phyloP scores from a whole-genome alignment of 129 eudicot genomes.

The Chrysanthemum lavandulifolium region DNA sequence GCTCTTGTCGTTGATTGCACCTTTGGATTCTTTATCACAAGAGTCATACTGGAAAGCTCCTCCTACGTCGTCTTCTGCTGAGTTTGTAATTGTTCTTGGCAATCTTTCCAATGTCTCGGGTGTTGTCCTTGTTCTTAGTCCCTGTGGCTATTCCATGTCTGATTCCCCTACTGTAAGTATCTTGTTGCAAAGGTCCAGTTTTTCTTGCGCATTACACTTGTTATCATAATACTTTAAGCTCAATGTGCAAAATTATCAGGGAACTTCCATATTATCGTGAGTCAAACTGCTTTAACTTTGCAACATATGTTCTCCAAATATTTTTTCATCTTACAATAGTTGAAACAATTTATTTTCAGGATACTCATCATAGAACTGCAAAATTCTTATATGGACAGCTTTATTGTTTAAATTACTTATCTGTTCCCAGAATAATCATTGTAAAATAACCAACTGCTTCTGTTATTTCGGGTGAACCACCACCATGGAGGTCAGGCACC shows the following conservation, averaged over 20 bases:
- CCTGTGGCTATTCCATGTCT: slow-evolving; percentile 77
- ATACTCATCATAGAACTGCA: not conserved
- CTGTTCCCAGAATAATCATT: not conserved
- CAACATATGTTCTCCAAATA: slow-evolving; percentile 1
- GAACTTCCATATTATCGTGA: slow-evolving; percentile 3
- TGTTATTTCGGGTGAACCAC: too few species aligned
- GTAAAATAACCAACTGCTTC: not conserved
- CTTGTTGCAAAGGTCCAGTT: slow-evolving; percentile 6
- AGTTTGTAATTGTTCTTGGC: slow-evolving; percentile 74
- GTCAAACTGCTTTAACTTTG: slow-evolving; percentile 4
- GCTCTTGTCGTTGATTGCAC: slow-evolving; percentile 67
- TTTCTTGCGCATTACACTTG: slow-evolving; percentile 2
- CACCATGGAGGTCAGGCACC: too few species aligned
- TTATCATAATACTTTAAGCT: slow-evolving; percentile 20
- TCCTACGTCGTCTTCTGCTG: slow-evolving; percentile 50
- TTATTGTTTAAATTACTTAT: not conserved
- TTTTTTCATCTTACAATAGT: not conserved
- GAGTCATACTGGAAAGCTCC: slow-evolving; percentile 94
- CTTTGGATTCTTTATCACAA: slow-evolving; percentile 63
- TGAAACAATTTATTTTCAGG: not conserved
- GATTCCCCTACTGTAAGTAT: slow-evolving; percentile 90
- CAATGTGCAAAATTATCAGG: not conserved
- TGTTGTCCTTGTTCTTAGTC: slow-evolving; percentile 68
- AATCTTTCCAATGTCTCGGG: slow-evolving; percentile 76
- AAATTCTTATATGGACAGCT: not conserved